Conservation (phyloP, 2,329 filamentous ascomycete genomes). For the Zymoseptoria tritici region DNA sequence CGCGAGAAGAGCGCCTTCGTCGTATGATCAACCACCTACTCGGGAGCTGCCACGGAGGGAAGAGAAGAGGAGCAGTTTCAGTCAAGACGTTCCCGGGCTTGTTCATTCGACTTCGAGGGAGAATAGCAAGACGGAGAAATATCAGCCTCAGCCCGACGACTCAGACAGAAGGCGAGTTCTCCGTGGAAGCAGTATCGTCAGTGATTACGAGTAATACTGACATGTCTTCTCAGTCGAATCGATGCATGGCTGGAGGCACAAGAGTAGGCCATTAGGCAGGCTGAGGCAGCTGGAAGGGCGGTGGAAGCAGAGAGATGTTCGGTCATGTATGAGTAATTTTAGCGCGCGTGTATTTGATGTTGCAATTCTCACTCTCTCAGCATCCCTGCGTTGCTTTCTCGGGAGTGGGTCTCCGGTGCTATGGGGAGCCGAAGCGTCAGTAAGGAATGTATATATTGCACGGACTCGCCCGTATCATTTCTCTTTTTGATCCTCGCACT, state of each 20-base stretch:
- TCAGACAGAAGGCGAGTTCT: background rate
- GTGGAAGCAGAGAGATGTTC: background rate
- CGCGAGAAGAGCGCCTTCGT: background rate
- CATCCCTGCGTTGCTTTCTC: background rate
- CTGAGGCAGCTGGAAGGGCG: background rate
- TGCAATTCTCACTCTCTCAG: background rate
- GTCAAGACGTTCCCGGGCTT: background rate
- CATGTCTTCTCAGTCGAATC: background rate
- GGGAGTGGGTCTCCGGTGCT: background rate
- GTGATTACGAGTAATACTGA: background rate
- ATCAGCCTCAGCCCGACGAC: background rate
- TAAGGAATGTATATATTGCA: background rate
- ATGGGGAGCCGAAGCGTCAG: background rate
- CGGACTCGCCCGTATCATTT: background rate
- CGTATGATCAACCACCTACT: background rate
- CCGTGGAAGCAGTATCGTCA: background rate
- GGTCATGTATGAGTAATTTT: background rate
- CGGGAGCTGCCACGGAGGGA: background rate
- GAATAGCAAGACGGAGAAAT: background rate
- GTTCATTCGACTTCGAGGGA: background rate
- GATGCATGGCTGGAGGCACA: background rate
- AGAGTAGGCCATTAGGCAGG: background rate
- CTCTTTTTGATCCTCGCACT: background rate
- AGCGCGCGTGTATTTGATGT: background rate
- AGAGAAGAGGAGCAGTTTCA: background rate